Evolutionary conservation across 2,329 filamentous ascomycete genomes (phyloP), one percentile per base, ranked within the genome.

Genomic region (Orbilia quercus): DNA sequence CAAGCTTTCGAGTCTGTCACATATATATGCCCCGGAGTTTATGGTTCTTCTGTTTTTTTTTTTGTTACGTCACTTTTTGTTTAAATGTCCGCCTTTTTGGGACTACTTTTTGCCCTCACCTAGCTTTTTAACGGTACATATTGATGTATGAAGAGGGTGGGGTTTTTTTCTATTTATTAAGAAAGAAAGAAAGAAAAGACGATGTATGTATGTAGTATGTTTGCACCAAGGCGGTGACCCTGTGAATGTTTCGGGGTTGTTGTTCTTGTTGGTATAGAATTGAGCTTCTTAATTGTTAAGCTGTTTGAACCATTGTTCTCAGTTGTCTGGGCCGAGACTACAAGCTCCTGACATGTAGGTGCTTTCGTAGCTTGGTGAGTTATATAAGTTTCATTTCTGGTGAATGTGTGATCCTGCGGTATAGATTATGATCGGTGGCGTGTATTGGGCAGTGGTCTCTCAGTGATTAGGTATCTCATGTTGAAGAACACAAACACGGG

Each of bases 141-240:
- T 53, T 5, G 9, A 31, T 31, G 48, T 53, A 36, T 36, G 48
- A 53, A 53, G 48, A 53, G 23, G 48, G 14, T 20, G 12, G n/a
- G n/a, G n/a, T n/a, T n/a, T n/a, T n/a, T n/a, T n/a, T n/a, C n/a
- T n/a, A n/a, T n/a, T n/a, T n/a, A n/a, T n/a, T n/a, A n/a, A n/a
- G n/a, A n/a, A n/a, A n/a, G n/a, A n/a, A n/a, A n/a, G n/a, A 31
- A n/a, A 31, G 9, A 16, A 7, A 53, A 34, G 36, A 53, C 25
- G 14, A 53, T 34, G 14, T 34, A 36, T 34, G 48, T 31, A 53
- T 34, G 7, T 16, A 44, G 6, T 47, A 47, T 47, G 12, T 47
- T 31, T 31, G 28, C 28, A 47, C 16, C 4, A 16, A 47, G 44
- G 20, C 2, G 44, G n/a, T 16, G 2, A 23, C 20, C 44, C 44